These are phyloP conservation scores for Phymatotrichopsis omnivora DNA, from an alignment of 2,329 filamentous ascomycete genomes.

Conservation along the genomic window DNA sequence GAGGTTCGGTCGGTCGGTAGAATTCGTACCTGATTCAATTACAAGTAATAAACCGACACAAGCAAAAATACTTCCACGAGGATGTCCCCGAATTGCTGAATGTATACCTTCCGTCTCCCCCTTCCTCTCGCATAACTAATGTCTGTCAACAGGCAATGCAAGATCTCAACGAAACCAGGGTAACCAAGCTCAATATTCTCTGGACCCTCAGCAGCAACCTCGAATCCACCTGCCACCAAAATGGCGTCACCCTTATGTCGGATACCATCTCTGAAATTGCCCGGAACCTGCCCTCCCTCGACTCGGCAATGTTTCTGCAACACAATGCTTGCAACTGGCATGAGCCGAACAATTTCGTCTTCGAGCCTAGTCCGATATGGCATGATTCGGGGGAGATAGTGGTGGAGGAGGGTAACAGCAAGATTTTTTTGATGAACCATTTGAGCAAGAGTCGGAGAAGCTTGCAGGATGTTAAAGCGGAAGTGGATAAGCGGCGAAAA, in stretches of 20 bases:
- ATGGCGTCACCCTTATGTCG: constrained; percentile 61
- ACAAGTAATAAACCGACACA: constrained; percentile 94
- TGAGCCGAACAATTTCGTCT: constrained; percentile 73
- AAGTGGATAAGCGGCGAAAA: constrained; percentile 63
- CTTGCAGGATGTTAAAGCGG: constrained; percentile 65
- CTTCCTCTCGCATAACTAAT: constrained; percentile 1
- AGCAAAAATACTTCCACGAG: constrained; percentile 94
- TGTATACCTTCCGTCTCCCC: constrained; percentile 49
- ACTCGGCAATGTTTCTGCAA: constrained; percentile 95
- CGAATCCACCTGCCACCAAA: constrained; percentile 66
- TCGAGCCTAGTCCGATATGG: constrained; percentile 95
- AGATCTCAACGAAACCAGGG: constrained; percentile 83
- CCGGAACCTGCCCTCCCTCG: constrained; percentile 76
- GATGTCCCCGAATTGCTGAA: constrained; percentile 91
- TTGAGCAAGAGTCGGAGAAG: constrained; percentile 82
- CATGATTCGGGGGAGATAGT: constrained; percentile 84
- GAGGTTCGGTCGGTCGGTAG: constrained; percentile 34
- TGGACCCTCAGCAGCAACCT: constrained; percentile 74
- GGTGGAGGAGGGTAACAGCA: constrained; percentile 66
- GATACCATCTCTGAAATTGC: constrained; percentile 71
- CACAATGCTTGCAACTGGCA: constrained; percentile 78
- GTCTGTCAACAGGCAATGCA: constrained; percentile 52
- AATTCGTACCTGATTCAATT: constrained; percentile 96
- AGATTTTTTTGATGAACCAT: constrained; percentile 83
- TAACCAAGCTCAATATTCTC: constrained; percentile 69